These are phyloP conservation scores for Carex arenaria DNA, from an alignment of 202 grass and related monocot genomes.

Conservation along the genomic window DNA sequence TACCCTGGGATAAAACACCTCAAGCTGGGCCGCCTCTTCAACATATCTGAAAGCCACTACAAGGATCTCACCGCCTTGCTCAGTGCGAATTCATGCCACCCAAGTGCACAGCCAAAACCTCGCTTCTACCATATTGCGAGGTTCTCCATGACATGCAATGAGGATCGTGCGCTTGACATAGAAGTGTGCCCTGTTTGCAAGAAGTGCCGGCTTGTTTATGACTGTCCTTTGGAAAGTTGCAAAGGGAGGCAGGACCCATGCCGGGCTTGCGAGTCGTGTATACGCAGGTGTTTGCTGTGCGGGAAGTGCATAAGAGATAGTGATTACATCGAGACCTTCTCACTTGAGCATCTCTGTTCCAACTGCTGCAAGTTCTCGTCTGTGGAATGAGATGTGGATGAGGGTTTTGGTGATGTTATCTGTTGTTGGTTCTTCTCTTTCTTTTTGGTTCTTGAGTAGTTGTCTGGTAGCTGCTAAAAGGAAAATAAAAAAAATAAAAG, in stretches of 20 bases:
- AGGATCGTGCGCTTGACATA: conserved; percentile 69
- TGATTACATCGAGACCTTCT: conserved; percentile 65
- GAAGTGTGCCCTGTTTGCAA: conserved; percentile 65
- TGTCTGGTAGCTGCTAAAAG: conserved; percentile 10
- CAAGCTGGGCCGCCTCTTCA: conserved; percentile 51
- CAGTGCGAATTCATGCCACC: conserved; percentile 39
- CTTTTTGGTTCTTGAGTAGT: background rate
- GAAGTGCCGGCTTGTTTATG: conserved; percentile 71
- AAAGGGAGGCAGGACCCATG: conserved; percentile 35
- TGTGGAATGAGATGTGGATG: conserved; percentile 3
- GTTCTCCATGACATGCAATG: conserved; percentile 47
- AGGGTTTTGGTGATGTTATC: background rate
- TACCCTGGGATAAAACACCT: conserved; percentile 49
- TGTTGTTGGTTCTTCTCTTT: background rate
- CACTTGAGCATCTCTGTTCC: conserved; percentile 43
- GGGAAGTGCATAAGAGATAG: conserved; percentile 61
- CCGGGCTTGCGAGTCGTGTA: conserved; percentile 66
- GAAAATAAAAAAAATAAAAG: background rate
- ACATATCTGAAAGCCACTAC: conserved; percentile 44
- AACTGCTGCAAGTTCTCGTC: conserved; percentile 29
- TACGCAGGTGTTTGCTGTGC: conserved; percentile 57
- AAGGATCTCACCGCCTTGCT: conserved; percentile 53
- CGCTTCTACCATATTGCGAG: conserved; percentile 42
- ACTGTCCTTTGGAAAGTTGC: conserved; percentile 55
- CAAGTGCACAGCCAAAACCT: conserved; percentile 30